Base-by-base conservation (phyloP, 768 basidiomycete species). In the Leucocoprinus leucothites region DNA sequence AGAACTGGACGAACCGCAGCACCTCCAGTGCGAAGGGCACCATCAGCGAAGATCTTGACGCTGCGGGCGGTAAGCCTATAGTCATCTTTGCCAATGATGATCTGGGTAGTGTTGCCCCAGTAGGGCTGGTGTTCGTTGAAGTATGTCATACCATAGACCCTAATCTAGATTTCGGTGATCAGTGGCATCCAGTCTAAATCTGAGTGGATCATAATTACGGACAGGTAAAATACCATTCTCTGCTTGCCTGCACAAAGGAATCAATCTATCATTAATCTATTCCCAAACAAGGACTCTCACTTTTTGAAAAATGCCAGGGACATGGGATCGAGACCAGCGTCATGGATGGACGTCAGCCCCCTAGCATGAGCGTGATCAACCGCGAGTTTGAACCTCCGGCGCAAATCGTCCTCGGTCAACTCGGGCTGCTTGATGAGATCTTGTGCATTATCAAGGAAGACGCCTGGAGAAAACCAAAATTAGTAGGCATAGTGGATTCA, bases 391-490 rank as follows among this genome's bases (percentile, higher is more conserved):
- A 87, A 94, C 21, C 75, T 77, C 62, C 78, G 76, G 53, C 80
- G 63, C 42, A 92, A 74, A 59, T 89, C 84, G 25, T 69, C 72
- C 61, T 89, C 81, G 0, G 86, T 87, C 53, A 83, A 76, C 19
- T 77, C 69, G 0, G 90, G 89, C 53, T 80, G 80, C 51, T 74
- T 76, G 34, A 93, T 71, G 31, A 93, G 70, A 19, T 85, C 79
- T 64, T 94, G 92, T 1, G 94, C 94, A 60, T 94, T 94, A 69
- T 97, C 94, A 53, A 94, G 69, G 56, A 93, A 74, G 48, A 90
- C 78, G 22, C 91, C 91, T 86, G 31, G 11, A 31, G 11, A 5
- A 52, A 2, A 22, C 19, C 13, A 55, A 52, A 52, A 38, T 53
- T 41, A 47, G 46, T 40, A 48, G 57, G 48, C 44, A 18, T 13